Percentiles rank a stretch among this genome's conserved stretches.
Conservation (phyloP, 441 rosid species). For the Gossypium trilobum region DNA sequence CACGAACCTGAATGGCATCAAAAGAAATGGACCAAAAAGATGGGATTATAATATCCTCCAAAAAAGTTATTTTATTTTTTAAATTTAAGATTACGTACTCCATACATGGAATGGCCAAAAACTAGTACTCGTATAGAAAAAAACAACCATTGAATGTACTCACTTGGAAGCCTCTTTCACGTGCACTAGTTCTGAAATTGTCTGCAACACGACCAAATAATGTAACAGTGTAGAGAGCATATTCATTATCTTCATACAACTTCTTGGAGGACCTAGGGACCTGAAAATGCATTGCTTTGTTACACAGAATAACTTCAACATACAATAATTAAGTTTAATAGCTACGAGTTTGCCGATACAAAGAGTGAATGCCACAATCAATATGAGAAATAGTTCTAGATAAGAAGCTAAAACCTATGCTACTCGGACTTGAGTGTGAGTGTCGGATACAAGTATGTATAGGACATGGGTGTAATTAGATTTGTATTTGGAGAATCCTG, state of each 20-base stretch:
- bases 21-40: slow-evolving; percentile 7
- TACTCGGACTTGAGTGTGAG: background rate
- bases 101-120: background rate
- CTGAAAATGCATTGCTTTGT: slow-evolving; percentile 34
- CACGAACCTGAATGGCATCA: slow-evolving; percentile 57
- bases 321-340: background rate
- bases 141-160: slow-evolving; percentile 24
- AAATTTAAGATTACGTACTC: background rate
- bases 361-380: background rate
- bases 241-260: slow-evolving; percentile 90
- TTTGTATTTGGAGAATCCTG: background rate
- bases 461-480: background rate
- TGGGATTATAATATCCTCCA: slow-evolving; percentile 12
- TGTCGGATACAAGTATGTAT: background rate
- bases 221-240: slow-evolving; percentile 85
- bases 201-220: slow-evolving; percentile 84
- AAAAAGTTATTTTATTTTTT: background rate
- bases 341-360: background rate
- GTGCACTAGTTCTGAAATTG: slow-evolving; percentile 67
- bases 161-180: slow-evolving; percentile 89
- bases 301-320: slow-evolving; percentile 16
- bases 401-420: background rate
- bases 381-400: background rate
- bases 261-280: slow-evolving; percentile 92
- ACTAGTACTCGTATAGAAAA: background rate